Conservation (phyloP, 805 yeast genomes). For the Pichia eremophila region DNA sequence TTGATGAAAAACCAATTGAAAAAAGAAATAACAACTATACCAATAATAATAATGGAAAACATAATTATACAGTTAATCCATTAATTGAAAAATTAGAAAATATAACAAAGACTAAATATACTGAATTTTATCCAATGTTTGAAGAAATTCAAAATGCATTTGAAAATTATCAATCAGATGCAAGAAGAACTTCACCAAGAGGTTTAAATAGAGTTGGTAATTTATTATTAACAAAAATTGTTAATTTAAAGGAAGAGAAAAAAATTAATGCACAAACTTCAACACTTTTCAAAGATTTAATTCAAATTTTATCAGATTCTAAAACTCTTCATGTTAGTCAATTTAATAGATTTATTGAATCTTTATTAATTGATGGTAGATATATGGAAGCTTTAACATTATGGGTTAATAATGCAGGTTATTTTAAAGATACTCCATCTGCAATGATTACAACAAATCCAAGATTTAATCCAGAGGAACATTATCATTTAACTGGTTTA, state of each 20-base stretch:
- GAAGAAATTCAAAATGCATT: conserved; percentile 7
- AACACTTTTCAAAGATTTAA: conserved; percentile 15
- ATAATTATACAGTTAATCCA: background rate
- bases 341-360: conserved; percentile 16
- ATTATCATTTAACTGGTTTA: conserved; percentile 12
- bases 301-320: conserved; percentile 12
- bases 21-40: background rate
- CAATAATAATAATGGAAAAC: background rate
- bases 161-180: background rate
- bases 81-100: conserved; percentile 1
- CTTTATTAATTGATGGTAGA: conserved; percentile 17
- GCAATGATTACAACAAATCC: background rate
- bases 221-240: conserved; percentile 4
- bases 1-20: background rate
- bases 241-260: conserved; percentile 4
- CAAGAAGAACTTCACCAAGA: background rate
- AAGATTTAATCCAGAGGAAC: conserved; percentile 1
- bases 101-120: background rate
- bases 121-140: conserved; percentile 10
- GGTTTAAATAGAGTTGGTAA: conserved; percentile 6
- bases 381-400: conserved; percentile 20
- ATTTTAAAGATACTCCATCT: conserved; percentile 16
- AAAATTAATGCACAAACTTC: conserved; percentile 16
- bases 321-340: conserved; percentile 21
- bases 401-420: conserved; percentile 22